These are phyloP conservation scores for Myxozyma kluyveri DNA, from an alignment of 805 yeast genomes.

Conservation along the genomic window DNA sequence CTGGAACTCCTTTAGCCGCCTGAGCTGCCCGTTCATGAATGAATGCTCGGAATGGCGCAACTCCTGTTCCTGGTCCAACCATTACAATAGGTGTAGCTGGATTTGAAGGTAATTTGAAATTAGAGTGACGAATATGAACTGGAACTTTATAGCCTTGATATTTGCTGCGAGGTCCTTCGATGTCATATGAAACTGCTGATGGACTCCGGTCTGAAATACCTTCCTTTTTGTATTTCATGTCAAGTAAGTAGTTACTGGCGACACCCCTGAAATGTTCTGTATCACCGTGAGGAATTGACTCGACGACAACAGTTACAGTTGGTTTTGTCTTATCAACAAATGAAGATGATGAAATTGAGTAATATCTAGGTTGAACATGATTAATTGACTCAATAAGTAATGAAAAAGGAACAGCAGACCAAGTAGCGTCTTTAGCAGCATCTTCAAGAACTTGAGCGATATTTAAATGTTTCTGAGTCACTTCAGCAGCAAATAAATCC, in stretches of 20 bases:
- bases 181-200: constrained; percentile 56
- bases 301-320: constrained; percentile 90
- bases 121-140: constrained; percentile 89
- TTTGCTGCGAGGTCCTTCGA: constrained; percentile 76
- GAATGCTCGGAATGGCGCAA: constrained; percentile 97
- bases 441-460: constrained; percentile 68
- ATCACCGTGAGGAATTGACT: constrained; percentile 43
- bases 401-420: constrained; percentile 78
- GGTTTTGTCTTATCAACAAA: constrained; percentile 68
- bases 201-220: constrained; percentile 42
- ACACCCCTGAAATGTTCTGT: constrained; percentile 69
- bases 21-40: constrained; percentile 77
- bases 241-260: constrained; percentile 79
- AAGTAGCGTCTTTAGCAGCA: constrained; percentile 62
- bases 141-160: constrained; percentile 60
- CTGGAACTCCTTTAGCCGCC: constrained; percentile 47
- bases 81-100: constrained; percentile 79
- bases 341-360: constrained; percentile 91
- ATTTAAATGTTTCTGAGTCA: constrained; percentile 61
- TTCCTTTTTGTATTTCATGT: constrained; percentile 62
- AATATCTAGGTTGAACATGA: constrained; percentile 88
- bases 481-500: constrained; percentile 60
- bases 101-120: constrained; percentile 87
- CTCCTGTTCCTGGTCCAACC: constrained; percentile 99
- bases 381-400: constrained; percentile 78